Conservation (phyloP, 78 protist genomes). For the Blattamonas nauphoetae region DNA sequence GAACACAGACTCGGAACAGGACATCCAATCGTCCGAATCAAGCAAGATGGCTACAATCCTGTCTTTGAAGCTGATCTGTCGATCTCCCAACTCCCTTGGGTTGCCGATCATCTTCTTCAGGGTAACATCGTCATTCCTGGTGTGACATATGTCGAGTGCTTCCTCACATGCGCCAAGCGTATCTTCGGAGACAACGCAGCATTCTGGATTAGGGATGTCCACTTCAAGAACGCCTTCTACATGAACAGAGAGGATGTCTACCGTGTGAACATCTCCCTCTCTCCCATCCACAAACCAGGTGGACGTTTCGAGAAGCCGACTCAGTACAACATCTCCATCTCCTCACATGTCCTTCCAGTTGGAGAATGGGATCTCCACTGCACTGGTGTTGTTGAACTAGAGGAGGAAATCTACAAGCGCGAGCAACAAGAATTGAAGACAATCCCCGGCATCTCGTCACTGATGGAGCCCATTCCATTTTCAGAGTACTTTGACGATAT, state of each 20-base stretch:
- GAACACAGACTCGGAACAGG: background rate
- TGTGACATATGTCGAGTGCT: background rate
- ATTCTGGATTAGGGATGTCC: background rate
- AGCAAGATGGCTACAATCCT: background rate
- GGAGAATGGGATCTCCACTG: background rate
- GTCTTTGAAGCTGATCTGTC: background rate
- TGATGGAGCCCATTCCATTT: background rate
- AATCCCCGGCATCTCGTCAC: background rate
- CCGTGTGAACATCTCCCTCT: background rate
- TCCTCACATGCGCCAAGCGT: background rate
- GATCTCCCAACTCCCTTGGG: background rate
- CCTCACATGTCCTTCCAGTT: background rate
- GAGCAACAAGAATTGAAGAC: background rate
- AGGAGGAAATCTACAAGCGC: background rate
- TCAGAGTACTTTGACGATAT: background rate
- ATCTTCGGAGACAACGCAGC: background rate
- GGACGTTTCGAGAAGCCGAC: background rate
- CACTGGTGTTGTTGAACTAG: background rate
- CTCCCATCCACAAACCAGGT: background rate
- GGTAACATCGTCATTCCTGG: constrained; percentile 1
- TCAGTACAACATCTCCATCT: background rate
- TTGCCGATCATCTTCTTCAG: background rate
- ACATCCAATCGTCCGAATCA: background rate
- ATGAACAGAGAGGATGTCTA: background rate
- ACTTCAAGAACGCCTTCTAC: constrained; percentile 10